Evolutionary conservation across 306 rosid genomes (phyloP), one percentile per base, ranked within the genome.

Genomic region (Calophaca sinica): DNA sequence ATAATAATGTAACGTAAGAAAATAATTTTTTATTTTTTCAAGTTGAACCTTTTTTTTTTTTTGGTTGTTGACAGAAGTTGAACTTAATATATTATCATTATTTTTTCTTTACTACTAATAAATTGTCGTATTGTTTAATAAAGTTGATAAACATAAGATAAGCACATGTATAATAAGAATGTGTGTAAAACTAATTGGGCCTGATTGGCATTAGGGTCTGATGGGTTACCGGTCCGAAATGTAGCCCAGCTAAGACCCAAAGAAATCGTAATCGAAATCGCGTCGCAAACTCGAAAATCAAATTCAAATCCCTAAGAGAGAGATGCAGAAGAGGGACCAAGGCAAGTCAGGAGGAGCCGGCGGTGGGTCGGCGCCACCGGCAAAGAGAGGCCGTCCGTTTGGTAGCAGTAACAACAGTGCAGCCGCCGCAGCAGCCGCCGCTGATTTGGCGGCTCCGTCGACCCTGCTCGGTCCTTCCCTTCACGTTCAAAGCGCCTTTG

Each of bases 301-400:
- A 74, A 50, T 74, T 55, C 77, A 38, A 68, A 46, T 9, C 74
- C 61, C 62, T 2, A 7, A 46, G 62, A 75, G 15, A 50, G 68
- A 9, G 64, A 93, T 94, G 99, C 99, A 96, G 96, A 96, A 92
- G 94, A 86, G 99, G 73, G 99, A 96, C 14, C 96, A 82, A 68
- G 71, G 68, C 70, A 96, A 92, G 87, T 85, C 87, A 48, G 86
- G 86, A 41, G 97, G 97, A 52, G 50, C 74, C 52, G 88, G 93
- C 9, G 89, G 97, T 3, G 81, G 89, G 39, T 26, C 96, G n/a
- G 92, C 86, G 7, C 90, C 97, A 1, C 85, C 99, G 69, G 93
- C 92, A 1, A 96, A 92, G 80, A 80, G 98, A 62, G 99, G 99
- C 51, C 96, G 98, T 1, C 99, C 99, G 0, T 89, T 92, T 14